Evolutionary conservation across 352 stramenopile genomes (phyloP), one percentile per base, ranked within the genome.

Genomic region (Pythium brassicae): DNA sequence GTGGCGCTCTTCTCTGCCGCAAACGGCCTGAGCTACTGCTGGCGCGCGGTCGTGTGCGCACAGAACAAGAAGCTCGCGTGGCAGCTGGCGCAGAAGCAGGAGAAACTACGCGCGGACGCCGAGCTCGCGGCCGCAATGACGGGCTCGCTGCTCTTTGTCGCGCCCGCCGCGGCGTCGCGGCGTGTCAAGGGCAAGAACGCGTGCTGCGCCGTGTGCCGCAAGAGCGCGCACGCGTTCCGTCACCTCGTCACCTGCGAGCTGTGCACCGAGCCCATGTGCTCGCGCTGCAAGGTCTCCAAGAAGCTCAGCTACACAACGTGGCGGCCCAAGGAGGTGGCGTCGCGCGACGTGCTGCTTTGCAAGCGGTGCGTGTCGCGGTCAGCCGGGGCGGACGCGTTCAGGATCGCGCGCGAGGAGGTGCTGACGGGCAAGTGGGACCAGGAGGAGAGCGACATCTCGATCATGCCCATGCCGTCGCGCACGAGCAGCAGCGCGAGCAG

Each of bases 31-130:
- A 27, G 60, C 14, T 65, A 45, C 34, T 57, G 53, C 53, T 65
- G 54, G 59, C 55, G 55, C 25, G 45, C 59, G 14, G 53, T 65
- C 10, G 48, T 62, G 27, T 65, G 54, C 37, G 32, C 59, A 19
- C 48, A 65, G 50, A 52, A 44, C 59, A 65, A 62, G 59, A 65
- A 65, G 26, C 45, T 65, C 25, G 53, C 56, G 15, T 62, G 53
- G 53, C 9, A 26, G 56, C 15, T 62, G 27, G 55, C 19, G 20
- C 23, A 57, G 15, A 49, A n/a, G 8, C 37, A 57, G 23, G 51
- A 49, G 25, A 34, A 39, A 3, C 11, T 22, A 3, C 27, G 27
- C 17, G 39, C 39, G 3, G 39, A 44, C 14, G 39, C 39, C 12
- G 39, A 44, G 39, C 39, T 44, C 19, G 39, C 39, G 19, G 39